Percentiles rank a stretch among this genome's conserved stretches.
Evolutionary conservation across 2,329 filamentous ascomycete genomes (phyloP).

Genomic region (Zymoseptoria brevis): DNA sequence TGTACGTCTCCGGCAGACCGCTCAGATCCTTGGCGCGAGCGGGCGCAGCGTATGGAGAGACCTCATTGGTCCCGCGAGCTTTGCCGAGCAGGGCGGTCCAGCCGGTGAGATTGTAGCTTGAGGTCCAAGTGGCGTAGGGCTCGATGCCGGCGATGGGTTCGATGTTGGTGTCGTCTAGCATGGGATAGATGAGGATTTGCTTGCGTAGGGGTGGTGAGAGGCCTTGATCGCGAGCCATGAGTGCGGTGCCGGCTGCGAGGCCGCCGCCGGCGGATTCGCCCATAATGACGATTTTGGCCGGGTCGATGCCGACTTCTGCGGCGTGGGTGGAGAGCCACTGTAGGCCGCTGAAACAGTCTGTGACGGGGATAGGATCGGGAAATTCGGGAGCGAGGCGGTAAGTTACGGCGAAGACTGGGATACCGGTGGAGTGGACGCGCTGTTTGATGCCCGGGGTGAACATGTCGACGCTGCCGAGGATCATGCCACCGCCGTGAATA

Average conservation of each 20-base stretch:
- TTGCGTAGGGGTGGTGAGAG: slow-evolving; percentile 15
- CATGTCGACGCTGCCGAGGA: slow-evolving; percentile 11
- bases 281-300: slow-evolving; percentile 8
- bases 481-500: slow-evolving; percentile 15
- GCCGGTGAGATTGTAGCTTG: slow-evolving; percentile 33
- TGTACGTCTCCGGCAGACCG: slow-evolving; percentile 37
- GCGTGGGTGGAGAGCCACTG: slow-evolving; percentile 12
- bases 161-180: slow-evolving; percentile 40
- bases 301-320: slow-evolving; percentile 7
- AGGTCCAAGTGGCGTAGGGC: slow-evolving; percentile 31
- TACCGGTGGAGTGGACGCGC: neutral
- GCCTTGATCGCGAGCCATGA: slow-evolving; percentile 18
- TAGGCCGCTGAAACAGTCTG: slow-evolving; percentile 15
- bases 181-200: slow-evolving; percentile 39
- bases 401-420: slow-evolving; percentile 9
- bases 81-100: slow-evolving; percentile 36
- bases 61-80: slow-evolving; percentile 11
- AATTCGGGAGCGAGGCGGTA: slow-evolving; percentile 19
- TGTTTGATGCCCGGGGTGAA: slow-evolving; percentile 5
- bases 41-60: slow-evolving; percentile 18
- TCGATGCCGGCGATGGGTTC: slow-evolving; percentile 29
- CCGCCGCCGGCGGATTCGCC: slow-evolving; percentile 14
- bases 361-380: slow-evolving; percentile 14
- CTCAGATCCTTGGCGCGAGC: slow-evolving; percentile 15
- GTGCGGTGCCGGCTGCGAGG: slow-evolving; percentile 12